Evolutionary conservation across 1,284 basidiomycete genomes (phyloP), one percentile per base, ranked within the genome.

Genomic region (Leccinum fuscescens): DNA sequence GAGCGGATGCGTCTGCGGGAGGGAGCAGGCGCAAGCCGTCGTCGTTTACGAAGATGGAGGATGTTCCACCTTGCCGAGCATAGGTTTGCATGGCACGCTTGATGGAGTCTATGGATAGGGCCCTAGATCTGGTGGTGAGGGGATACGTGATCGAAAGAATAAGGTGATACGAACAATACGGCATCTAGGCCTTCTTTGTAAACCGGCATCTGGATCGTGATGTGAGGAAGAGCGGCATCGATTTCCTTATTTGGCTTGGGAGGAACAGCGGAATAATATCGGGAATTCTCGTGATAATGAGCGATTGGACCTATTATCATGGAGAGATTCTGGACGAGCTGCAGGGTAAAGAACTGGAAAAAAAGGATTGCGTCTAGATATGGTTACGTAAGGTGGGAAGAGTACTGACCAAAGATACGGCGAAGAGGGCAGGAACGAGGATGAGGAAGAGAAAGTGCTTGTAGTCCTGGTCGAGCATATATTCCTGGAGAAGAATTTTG

Each of bases 61-160:
- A 90, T 0, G 88, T 88, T 9, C 91, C 91, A 20, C 90, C 91
- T 68, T 93, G 90, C 1, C 90, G 80, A 20, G 91, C 90, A 69
- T 93, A 93, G 2, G 90, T 93, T 69, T 90, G 89, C 86, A 94
- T 93, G 0, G 92, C 92, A 71, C 86, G 86, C 76, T 94, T 93
- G 63, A 94, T 75, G 0, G 89, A 93, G 64, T 85, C 83, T 46
- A 94, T 85, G 1, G 92, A 93, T 1, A 90, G 92, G 5, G 82
- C 72, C 58, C 88, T 89, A 68, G 14, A 59, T 59, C n/a, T 12
- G 57, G 62, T 7, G 0, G 52, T 68, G 1, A 62, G 58, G 17
- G n/a, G 56, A 20, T 29, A 33, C 7, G 46, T 4, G 3, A 61
- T 55, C 31, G 44, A 49, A 59, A 56, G 49, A 61, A 62, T 8